Conservation (phyloP, 176 grass and related monocot genomes). For the Avena sativa region DNA sequence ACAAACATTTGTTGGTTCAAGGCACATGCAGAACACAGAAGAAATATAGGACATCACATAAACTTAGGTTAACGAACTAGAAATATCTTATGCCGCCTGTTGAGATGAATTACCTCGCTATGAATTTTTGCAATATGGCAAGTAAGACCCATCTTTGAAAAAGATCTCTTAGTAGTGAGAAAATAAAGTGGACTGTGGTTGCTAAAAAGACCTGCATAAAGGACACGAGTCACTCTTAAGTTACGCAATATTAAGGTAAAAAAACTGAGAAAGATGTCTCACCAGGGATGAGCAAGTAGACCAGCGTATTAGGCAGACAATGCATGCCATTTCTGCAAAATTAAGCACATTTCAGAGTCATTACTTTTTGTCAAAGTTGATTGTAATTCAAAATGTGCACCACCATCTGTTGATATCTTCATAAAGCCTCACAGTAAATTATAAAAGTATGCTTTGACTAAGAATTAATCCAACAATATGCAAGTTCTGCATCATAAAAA, state of each 20-base stretch:
- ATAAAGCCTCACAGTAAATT: background rate
- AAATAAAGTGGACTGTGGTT: constrained; percentile 97
- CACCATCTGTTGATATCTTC: background rate
- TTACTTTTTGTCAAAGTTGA: background rate
- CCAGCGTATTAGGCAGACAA: constrained; percentile 66
- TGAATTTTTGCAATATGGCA: constrained; percentile 96
- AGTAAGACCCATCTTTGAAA: constrained; percentile 92
- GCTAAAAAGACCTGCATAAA: constrained; percentile 87
- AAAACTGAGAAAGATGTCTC: constrained; percentile 45
- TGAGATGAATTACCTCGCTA: constrained; percentile 67
- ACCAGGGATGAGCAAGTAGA: constrained; percentile 98
- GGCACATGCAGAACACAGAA: background rate
- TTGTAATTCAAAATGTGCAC: background rate
- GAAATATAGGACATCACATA: background rate
- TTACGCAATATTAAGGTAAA: background rate
- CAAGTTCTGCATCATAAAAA: background rate
- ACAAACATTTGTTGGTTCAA: background rate
- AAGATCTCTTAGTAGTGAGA: constrained; percentile 74
- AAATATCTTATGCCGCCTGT: background rate
- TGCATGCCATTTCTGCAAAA: constrained; percentile 92
- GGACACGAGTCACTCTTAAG: background rate
- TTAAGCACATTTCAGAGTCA: constrained; percentile 30
- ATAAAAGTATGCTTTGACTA: background rate
- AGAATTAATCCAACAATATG: background rate
- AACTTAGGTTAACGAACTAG: constrained; percentile 5